These are phyloP conservation scores for Phytophthora nicotianae DNA, from an alignment of 352 stramenopile species.

Conservation along the genomic window DNA sequence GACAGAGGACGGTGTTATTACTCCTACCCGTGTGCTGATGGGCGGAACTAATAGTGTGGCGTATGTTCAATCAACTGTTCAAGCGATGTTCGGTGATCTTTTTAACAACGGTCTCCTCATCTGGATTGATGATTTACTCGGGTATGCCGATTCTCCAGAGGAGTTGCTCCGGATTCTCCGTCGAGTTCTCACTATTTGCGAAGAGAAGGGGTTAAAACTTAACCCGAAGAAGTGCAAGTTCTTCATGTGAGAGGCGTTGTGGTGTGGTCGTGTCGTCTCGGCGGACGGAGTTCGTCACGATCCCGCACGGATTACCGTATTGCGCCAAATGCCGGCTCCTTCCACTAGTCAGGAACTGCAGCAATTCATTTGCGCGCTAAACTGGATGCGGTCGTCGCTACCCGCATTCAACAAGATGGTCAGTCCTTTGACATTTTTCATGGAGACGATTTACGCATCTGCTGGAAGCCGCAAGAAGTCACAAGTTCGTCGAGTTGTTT, in stretches of 20 bases:
- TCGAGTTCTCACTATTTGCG: background rate
- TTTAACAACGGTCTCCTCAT: constrained; percentile 18
- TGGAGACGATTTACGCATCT: background rate
- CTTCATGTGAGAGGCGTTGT: background rate
- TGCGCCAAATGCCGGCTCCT: background rate
- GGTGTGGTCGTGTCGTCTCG: background rate
- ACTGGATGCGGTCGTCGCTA: background rate
- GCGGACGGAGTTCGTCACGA: background rate
- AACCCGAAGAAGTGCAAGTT: constrained; percentile 2
- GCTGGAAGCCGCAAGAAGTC: background rate
- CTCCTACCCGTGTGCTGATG: background rate
- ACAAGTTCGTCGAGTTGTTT: background rate
- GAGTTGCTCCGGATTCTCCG: too few relatives aligned
- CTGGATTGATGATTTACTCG: constrained; percentile 8
- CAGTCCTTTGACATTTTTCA: background rate
- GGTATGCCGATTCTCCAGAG: background rate
- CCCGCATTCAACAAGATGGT: background rate
- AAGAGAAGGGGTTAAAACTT: background rate
- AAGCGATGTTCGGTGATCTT: constrained; percentile 16
- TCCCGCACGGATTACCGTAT: background rate
- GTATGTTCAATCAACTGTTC: constrained; percentile 13
- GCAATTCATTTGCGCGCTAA: constrained; percentile 1
- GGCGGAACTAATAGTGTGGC: background rate
- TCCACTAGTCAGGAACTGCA: background rate
- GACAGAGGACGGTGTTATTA: constrained; percentile 23